phyloP scores from a whole-genome alignment of 352 stramenopile genomes.

The Achlya hypogyna region DNA sequence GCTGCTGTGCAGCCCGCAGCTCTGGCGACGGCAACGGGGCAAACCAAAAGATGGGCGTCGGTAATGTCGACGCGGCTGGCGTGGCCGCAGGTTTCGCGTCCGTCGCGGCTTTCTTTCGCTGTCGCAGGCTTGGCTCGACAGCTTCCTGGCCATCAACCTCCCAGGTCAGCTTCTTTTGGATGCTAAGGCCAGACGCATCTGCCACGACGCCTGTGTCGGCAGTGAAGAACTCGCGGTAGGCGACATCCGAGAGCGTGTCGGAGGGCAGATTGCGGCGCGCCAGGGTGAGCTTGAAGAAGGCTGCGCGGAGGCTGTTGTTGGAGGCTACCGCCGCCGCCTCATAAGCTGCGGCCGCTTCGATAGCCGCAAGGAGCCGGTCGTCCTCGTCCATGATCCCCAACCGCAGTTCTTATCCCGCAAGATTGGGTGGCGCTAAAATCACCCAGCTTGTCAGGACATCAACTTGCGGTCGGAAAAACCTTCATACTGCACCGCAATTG shows the following conservation, averaged over 20 bases:
- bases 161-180: background rate
- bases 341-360: constrained; percentile 9
- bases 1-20: constrained; percentile 1
- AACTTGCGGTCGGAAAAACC: no score
- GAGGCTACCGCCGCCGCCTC: background rate
- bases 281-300: constrained; percentile 15
- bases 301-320: background rate
- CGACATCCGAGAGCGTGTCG: constrained; percentile 3
- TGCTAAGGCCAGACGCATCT: background rate
- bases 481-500: no score
- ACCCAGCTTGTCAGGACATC: no score
- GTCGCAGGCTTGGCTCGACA: background rate
- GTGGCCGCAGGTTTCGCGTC: background rate
- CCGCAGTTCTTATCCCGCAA: background rate
- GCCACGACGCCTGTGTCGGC: background rate
- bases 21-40: constrained; percentile 16
- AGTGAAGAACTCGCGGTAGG: constrained; percentile 2
- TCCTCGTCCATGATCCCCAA: background rate
- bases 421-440: background rate
- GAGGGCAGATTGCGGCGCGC: background rate
- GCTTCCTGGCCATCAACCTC: background rate
- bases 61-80: background rate
- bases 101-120: constrained; percentile 13
- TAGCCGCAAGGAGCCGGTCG: background rate
- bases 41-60: constrained; percentile 21